Evolutionary conservation across 306 rosid genomes (phyloP).

Genomic region (Rosa persica): DNA sequence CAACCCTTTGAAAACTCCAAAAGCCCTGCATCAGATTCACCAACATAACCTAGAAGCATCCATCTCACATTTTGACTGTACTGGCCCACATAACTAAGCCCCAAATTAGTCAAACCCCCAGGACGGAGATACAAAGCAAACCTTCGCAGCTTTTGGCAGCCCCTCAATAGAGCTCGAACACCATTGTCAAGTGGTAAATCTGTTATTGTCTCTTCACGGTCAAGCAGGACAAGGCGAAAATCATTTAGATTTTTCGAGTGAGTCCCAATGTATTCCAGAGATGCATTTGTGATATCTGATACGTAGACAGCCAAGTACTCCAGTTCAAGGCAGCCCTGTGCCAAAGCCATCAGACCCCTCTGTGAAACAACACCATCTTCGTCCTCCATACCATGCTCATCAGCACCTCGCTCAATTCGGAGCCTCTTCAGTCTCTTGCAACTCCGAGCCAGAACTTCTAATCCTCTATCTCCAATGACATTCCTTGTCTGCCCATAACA

Average conservation of each 20-base stretch:
- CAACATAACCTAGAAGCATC: constrained; percentile 97
- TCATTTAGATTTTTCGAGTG: constrained; percentile 75
- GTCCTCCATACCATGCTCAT: constrained; percentile 87
- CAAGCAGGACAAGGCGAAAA: constrained; percentile 90
- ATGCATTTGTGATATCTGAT: constrained; percentile 76
- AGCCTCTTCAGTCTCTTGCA: constrained; percentile 83
- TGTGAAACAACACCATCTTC: constrained; percentile 92
- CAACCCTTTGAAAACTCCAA: constrained; percentile 76
- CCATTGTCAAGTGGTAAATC: constrained; percentile 97
- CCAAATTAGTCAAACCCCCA: constrained; percentile 79
- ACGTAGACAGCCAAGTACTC: constrained; percentile 90
- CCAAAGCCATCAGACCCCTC: constrained; percentile 80
- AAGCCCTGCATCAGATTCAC: constrained; percentile 82
- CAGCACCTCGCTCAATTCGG: constrained; percentile 90
- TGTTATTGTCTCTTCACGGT: constrained; percentile 62
- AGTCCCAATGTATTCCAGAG: constrained; percentile 68
- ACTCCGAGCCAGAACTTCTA: constrained; percentile 75
- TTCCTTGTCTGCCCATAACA: constrained; percentile 73
- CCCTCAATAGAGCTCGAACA: constrained; percentile 76
- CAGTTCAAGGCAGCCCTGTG: constrained; percentile 86
- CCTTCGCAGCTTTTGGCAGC: constrained; percentile 77
- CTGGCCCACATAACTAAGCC: constrained; percentile 73
- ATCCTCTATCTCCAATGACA: constrained; percentile 93
- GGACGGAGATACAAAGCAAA: constrained; percentile 86
- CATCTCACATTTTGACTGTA: constrained; percentile 90